Percentiles rank a stretch among this genome's conserved stretches.
phyloP scores from a whole-genome alignment of 495 filamentous ascomycete species.

The Parmelia sp. region DNA sequence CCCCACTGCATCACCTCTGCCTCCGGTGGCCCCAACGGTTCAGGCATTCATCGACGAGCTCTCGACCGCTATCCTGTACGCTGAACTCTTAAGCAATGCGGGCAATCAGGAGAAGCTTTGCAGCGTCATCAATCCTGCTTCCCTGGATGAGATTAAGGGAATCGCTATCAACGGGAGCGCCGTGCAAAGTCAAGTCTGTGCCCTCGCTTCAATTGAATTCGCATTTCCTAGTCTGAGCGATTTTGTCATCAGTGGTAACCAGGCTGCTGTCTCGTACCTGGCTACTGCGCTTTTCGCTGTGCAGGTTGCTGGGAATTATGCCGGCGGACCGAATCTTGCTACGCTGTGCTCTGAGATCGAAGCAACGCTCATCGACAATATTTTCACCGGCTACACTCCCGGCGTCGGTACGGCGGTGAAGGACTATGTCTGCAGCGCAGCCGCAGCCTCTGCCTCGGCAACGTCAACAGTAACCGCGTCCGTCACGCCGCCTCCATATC shows the following conservation, averaged over 20 bases:
- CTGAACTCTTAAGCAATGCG: slow-evolving; percentile 16
- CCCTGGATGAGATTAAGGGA: slow-evolving; percentile 13
- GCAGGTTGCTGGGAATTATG: slow-evolving; percentile 13
- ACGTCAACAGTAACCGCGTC: neutral
- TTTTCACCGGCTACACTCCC: slow-evolving; percentile 13
- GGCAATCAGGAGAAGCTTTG: slow-evolving; percentile 19
- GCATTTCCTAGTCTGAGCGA: neutral
- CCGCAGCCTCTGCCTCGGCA: neutral
- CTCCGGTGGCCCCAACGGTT: slow-evolving; percentile 2
- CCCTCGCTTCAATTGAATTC: slow-evolving; percentile 3
- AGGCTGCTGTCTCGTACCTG: slow-evolving; percentile 10
- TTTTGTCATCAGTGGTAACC: slow-evolving; percentile 14
- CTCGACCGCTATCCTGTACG: slow-evolving; percentile 20
- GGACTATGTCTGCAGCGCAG: slow-evolving; percentile 19
- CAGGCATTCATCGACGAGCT: slow-evolving; percentile 20
- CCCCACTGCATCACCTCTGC: slow-evolving; percentile 13
- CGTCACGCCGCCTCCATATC: neutral
- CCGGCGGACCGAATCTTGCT: slow-evolving; percentile 16
- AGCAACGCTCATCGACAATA: slow-evolving; percentile 10
- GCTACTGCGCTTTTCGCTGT: slow-evolving; percentile 20
- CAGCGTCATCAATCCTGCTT: slow-evolving; percentile 18
- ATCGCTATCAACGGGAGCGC: slow-evolving; percentile 20
- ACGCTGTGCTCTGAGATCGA: slow-evolving; percentile 22
- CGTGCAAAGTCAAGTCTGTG: slow-evolving; percentile 20
- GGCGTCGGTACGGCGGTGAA: slow-evolving; percentile 15